Conservation (phyloP, 768 basidiomycete genomes). For the Dacryopinax primogenitus region DNA sequence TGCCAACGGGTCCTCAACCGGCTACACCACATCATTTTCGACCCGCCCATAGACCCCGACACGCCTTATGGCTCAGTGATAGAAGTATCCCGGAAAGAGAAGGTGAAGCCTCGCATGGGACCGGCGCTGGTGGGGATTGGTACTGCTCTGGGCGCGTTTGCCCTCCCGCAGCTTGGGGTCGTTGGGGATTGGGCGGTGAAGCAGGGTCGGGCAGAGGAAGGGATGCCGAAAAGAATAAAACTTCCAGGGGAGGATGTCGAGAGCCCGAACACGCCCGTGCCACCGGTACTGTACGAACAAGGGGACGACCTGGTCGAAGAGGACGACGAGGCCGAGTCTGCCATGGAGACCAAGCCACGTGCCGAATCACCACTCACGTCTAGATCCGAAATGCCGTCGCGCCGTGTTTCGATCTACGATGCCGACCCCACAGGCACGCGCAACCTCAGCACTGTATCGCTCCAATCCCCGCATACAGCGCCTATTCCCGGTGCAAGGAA, state of each 20-base stretch:
- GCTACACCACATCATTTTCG: conserved; percentile 96
- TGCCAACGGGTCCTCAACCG: conserved; percentile 83
- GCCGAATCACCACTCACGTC: not conserved
- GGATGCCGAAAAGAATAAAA: conserved; percentile 25
- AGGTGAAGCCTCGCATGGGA: conserved; percentile 57
- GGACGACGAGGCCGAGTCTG: not conserved
- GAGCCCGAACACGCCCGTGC: not conserved
- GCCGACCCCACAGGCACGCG: not conserved
- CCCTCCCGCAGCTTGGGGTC: conserved; percentile 57
- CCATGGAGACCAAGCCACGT: not conserved
- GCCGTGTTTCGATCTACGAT: not conserved
- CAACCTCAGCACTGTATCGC: conserved; percentile 1
- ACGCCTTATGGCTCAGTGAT: conserved; percentile 41
- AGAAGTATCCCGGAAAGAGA: conserved; percentile 36
- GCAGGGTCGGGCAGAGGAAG: conserved; percentile 69
- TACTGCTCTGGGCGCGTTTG: conserved; percentile 58
- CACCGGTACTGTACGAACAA: not conserved
- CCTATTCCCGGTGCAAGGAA: not conserved
- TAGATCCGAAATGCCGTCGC: not conserved
- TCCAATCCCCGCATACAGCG: not conserved
- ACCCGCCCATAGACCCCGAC: conserved; percentile 52
- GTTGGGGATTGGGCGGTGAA: conserved; percentile 78
- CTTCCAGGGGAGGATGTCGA: not conserved
- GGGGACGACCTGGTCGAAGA: not conserved
- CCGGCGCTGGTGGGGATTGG: conserved; percentile 79